Percentiles rank a stretch among this genome's conserved stretches.
Conservation (phyloP, 805 yeast genomes). For the Yamadazyma insecticola region DNA sequence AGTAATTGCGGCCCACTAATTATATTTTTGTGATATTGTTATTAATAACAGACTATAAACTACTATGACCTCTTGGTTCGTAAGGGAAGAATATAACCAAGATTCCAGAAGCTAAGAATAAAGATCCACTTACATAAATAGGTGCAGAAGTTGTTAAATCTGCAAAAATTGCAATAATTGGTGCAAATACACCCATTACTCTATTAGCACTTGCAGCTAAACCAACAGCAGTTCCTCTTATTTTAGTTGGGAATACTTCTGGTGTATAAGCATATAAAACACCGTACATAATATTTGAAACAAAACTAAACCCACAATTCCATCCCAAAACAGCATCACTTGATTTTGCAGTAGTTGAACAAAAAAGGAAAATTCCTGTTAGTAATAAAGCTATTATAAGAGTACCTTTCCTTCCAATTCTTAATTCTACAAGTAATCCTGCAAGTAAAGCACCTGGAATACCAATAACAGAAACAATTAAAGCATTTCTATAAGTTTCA, state of each 20-base stretch:
- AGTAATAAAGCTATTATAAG: conserved; percentile 48
- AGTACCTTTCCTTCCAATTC: conserved; percentile 55
- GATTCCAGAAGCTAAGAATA: conserved; percentile 43
- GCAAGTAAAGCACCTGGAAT: conserved; percentile 31
- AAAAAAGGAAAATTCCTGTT: conserved; percentile 55
- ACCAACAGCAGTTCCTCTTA: conserved; percentile 57
- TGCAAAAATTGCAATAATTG: conserved; percentile 51
- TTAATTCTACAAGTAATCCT: conserved; percentile 26
- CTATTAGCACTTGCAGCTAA: conserved; percentile 52
- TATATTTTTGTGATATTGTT: no score
- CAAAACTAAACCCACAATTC: conserved; percentile 44
- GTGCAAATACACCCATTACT: conserved; percentile 53
- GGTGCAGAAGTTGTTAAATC: conserved; percentile 55
- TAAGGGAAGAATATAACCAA: conserved; percentile 25
- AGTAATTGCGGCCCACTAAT: no score
- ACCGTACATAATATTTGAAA: conserved; percentile 54
- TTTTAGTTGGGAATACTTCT: conserved; percentile 49
- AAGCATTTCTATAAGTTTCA: conserved; percentile 27
- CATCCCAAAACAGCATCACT: conserved; percentile 41
- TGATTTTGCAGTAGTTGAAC: conserved; percentile 58
- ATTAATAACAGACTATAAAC: no score
- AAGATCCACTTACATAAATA: conserved; percentile 56
- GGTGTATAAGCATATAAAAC: conserved; percentile 65
- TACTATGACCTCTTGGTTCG: conserved; percentile 18
- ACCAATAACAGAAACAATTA: conserved; percentile 28